phyloP scores from a whole-genome alignment of 23 red algal species.

The Gracilaria domingensis region DNA sequence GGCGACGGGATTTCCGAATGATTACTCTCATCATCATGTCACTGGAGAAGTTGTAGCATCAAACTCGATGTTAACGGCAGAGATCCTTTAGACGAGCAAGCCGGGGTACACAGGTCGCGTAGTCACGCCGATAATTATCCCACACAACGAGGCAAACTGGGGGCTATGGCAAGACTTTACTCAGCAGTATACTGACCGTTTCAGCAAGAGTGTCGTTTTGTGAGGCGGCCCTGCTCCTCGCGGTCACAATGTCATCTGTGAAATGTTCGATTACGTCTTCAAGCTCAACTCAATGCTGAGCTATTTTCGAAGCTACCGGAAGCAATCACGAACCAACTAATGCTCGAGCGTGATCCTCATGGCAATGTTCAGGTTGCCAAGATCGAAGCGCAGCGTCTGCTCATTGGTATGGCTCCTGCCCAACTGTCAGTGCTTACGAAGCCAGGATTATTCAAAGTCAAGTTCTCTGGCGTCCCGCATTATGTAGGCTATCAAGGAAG shows the following conservation, averaged over 20 bases:
- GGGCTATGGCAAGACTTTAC: conserved; percentile 19
- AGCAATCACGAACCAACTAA: conserved; percentile 85
- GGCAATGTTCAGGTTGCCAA: too few species aligned
- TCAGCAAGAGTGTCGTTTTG: conserved; percentile 70
- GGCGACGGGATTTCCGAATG: conserved; percentile 41
- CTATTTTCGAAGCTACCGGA: conserved; percentile 78
- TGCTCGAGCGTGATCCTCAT: conserved; percentile 94
- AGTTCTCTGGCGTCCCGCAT: conserved; percentile 86
- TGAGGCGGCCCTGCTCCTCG: conserved; percentile 92
- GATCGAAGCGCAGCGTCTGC: conserved; percentile 90
- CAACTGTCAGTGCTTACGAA: conserved; percentile 80
- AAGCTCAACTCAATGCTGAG: conserved; percentile 69
- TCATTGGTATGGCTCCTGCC: conserved; percentile 82
- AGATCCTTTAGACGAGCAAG: conserved; percentile 38
- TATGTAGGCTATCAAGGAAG: too few species aligned
- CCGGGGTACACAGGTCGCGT: conserved; percentile 27
- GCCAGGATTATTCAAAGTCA: conserved; percentile 42
- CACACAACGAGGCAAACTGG: conserved; percentile 56
- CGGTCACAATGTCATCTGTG: conserved; percentile 99
- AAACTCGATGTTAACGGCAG: not conserved
- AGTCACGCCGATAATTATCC: conserved; percentile 32
- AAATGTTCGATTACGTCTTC: conserved; percentile 77
- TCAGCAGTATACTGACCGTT: not conserved
- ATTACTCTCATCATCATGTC: conserved; percentile 25
- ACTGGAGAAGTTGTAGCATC: conserved; percentile 31